These are phyloP conservation scores for Fusarium hainanense DNA, from an alignment of 2,329 filamentous ascomycete genomes.

Conservation along the genomic window DNA sequence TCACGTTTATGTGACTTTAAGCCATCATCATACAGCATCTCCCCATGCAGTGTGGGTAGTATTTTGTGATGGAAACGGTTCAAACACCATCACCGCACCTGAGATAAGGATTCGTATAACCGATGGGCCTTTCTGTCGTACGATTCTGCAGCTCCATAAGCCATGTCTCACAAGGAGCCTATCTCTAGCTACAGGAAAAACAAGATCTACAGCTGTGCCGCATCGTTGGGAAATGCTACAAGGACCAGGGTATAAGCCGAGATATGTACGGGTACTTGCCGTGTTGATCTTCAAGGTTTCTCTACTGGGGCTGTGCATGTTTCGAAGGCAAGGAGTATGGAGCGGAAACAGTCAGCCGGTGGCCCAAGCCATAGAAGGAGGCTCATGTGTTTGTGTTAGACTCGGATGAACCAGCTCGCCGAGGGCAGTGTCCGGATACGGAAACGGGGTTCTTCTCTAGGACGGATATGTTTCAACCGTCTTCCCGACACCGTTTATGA, in stretches of 20 bases:
- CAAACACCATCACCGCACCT: constrained; percentile 6
- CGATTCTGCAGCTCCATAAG: constrained; percentile 32
- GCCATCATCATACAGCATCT: constrained; percentile 4
- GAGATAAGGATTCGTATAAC: constrained; percentile 14
- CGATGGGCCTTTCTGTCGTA: constrained; percentile 27
- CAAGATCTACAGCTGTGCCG: constrained; percentile 25
- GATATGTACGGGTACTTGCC: constrained; percentile 14
- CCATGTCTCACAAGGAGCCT: constrained; percentile 34
- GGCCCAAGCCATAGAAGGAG: background rate
- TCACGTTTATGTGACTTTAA: background rate
- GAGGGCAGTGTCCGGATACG: constrained; percentile 3
- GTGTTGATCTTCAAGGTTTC: constrained; percentile 26
- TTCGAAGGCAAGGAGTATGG: constrained; percentile 1
- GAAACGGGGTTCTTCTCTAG: constrained; percentile 13
- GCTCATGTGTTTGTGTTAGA: background rate
- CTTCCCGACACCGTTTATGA: constrained; percentile 11
- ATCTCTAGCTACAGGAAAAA: constrained; percentile 9
- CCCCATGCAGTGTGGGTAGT: constrained; percentile 24
- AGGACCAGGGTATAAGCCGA: constrained; percentile 10
- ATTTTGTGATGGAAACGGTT: constrained; percentile 12
- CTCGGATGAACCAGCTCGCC: constrained; percentile 5
- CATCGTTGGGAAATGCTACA: constrained; percentile 19
- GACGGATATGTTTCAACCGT: constrained; percentile 28
- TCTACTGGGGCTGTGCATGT: constrained; percentile 18
- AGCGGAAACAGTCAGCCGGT: constrained; percentile 15